Base-by-base conservation (phyloP, 805 yeast genomes). In the Pichia sporocuriosa region DNA sequence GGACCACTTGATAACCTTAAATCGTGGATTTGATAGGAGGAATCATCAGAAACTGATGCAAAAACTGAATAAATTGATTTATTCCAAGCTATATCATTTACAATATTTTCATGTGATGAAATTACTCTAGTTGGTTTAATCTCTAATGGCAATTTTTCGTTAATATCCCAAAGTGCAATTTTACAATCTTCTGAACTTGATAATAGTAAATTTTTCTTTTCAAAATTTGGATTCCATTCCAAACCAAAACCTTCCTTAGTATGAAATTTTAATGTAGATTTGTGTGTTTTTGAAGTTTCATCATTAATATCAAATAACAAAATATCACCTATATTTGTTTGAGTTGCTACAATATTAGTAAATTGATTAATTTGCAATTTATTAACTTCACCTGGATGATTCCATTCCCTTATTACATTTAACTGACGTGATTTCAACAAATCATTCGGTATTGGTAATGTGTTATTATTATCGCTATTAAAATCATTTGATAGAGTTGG, bases 1-100 rank as follows among this genome's bases (percentile, higher is more conserved):
- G 79, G 74, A 6, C 45, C 50, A 11, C 53, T 51, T 6, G 61
- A 39, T 16, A 43, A 38, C 53, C 87, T 69, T 17, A 69, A 61
- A 54, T 83, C 90, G 48, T 73, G 77, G 29, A 87, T 64, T 37
- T 78, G 79, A 19, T 84, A 62, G 1, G 77, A 58, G 37, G 66
- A 66, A 54, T 82, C 88, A 57, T 84, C 94, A 24, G 86, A 68
- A 5, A 75, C 88, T 3, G 90, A 77, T 1, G 80, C 90, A 51
- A 85, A 73, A 24, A 83, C 41, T 23, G 66, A 53, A 42, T 66
- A 59, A 28, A 62, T 57, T 27, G 57, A 53, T 15, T 58, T 55
- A 50, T 73, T 77, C 77, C 82, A 77, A 2, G 83, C 66, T 21
- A 85, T 64, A 49, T 80, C 93, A 58, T 82, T 84, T 26, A 84